Evolutionary conservation across 2,329 filamentous ascomycete genomes (phyloP).

Genomic region (Dactylonectria estremocensis): DNA sequence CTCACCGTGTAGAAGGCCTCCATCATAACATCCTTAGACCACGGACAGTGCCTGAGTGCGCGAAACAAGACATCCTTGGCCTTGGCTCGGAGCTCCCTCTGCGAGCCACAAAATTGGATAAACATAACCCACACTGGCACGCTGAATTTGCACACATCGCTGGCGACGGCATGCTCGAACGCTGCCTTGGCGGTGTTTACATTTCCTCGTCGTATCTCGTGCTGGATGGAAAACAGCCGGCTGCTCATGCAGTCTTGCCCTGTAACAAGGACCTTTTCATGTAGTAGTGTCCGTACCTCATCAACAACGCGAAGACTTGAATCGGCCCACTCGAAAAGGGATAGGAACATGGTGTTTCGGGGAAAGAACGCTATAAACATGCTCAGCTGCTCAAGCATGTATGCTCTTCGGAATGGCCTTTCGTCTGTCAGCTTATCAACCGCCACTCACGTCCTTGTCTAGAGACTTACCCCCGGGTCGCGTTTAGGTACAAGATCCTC

Average conservation of each 20-base stretch:
- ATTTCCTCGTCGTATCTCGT: constrained; percentile 65
- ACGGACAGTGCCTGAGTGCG: constrained; percentile 64
- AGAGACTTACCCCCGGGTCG: constrained; percentile 66
- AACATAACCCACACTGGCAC: constrained; percentile 66
- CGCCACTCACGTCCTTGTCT: background rate
- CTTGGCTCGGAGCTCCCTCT: constrained; percentile 56
- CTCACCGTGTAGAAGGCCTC: constrained; percentile 65
- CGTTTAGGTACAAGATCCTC: constrained; percentile 77
- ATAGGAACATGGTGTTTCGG: constrained; percentile 81
- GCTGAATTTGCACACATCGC: constrained; percentile 57
- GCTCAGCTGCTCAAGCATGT: constrained; percentile 74
- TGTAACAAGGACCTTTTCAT: constrained; percentile 63
- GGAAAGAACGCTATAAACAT: constrained; percentile 78
- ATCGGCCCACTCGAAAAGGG: constrained; percentile 82
- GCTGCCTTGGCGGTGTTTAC: constrained; percentile 65
- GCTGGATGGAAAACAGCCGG: constrained; percentile 66
- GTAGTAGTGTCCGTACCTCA: constrained; percentile 78
- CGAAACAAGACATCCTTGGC: constrained; percentile 66
- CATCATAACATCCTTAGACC: constrained; percentile 66
- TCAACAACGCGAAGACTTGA: constrained; percentile 81
- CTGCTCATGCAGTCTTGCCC: constrained; percentile 60
- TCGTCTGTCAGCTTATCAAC: constrained; percentile 35
- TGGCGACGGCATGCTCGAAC: constrained; percentile 67
- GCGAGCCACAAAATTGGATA: constrained; percentile 61
- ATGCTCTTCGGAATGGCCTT: constrained; percentile 77